Evolutionary conservation across 192 early-diverging fungal genomes (phyloP).

Genomic region (Mortierella hygrophila): DNA sequence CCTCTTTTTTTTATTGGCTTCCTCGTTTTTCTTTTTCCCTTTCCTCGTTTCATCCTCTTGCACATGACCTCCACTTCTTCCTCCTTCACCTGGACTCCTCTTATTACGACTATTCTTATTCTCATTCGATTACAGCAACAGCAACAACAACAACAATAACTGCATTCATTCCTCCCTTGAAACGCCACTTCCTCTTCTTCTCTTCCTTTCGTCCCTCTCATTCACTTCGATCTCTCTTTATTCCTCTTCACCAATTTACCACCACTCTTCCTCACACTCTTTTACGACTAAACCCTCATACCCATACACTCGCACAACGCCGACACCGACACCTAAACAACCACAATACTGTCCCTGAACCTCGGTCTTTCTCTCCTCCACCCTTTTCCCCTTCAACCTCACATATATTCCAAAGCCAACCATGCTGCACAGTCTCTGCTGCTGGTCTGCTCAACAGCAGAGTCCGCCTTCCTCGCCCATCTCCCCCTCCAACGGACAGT

Average conservation of each 20-base stretch:
- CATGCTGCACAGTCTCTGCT: conserved; percentile 36
- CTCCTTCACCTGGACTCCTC: not conserved
- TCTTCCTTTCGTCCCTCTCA: not conserved
- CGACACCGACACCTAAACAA: not conserved
- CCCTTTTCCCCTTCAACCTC: not conserved
- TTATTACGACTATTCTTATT: too few species aligned
- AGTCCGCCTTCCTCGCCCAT: conserved; percentile 38
- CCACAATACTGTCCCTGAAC: not conserved
- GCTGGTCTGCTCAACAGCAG: conserved; percentile 38
- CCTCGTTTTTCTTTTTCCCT: not conserved
- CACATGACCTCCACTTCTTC: not conserved
- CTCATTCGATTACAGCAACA: too few species aligned
- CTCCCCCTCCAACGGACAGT: conserved; percentile 10
- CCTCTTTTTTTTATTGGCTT: not conserved
- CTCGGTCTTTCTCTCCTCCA: not conserved
- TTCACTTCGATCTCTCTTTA: not conserved
- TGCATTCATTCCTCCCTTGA: not conserved
- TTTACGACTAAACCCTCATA: not conserved
- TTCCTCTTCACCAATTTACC: not conserved
- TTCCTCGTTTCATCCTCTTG: not conserved
- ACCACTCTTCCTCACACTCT: too few species aligned
- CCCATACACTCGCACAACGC: not conserved
- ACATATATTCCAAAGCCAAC: not conserved
- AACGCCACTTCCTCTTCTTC: not conserved
- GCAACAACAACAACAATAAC: too few species aligned